phyloP scores from a whole-genome alignment of 768 basidiomycete species.

The Mycena galericulata region DNA sequence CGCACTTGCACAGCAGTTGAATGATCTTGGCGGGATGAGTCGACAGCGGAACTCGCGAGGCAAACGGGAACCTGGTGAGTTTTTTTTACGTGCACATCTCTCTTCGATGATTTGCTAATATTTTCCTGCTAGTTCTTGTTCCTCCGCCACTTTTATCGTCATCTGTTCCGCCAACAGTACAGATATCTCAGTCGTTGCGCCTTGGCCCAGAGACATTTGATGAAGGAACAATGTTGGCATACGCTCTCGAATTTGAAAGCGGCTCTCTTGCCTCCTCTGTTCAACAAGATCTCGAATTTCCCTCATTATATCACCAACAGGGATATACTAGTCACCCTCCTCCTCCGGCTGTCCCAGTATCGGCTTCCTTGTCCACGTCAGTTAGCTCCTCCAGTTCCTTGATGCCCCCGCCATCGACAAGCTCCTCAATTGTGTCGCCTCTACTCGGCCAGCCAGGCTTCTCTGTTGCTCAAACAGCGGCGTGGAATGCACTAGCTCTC shows the following conservation, averaged over 20 bases:
- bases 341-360: background rate
- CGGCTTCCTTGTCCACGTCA: background rate
- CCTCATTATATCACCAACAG: too few species aligned
- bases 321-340: too few species aligned
- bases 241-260: too few species aligned
- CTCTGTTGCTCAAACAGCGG: background rate
- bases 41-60: background rate
- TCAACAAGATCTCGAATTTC: too few species aligned
- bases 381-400: background rate
- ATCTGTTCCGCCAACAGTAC: background rate
- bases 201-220: too few species aligned
- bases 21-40: background rate
- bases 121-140: background rate
- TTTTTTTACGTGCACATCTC: background rate
- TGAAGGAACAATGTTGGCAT: background rate
- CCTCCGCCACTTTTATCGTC: background rate
- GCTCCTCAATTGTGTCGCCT: background rate
- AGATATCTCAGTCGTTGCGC: background rate
- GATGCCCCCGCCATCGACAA: background rate
- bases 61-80: background rate
- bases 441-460: background rate
- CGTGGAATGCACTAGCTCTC: conserved; percentile 1
- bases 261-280: too few species aligned
- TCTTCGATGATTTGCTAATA: background rate
- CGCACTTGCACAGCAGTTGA: background rate